phyloP scores from a whole-genome alignment of 139 green algal species.

The Chlorella sp. region DNA sequence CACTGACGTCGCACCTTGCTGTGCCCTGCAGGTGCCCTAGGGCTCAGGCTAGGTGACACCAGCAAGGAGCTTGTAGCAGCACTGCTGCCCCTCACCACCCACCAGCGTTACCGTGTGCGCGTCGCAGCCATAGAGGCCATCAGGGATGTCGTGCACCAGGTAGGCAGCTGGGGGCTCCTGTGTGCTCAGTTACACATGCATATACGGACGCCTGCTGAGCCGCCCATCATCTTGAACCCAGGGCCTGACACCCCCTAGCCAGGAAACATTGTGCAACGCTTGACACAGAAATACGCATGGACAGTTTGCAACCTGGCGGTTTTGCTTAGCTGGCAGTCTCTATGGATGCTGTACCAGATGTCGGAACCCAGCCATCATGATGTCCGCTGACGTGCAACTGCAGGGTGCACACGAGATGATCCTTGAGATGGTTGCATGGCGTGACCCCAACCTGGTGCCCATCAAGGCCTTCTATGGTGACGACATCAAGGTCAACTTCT shows the following conservation, averaged over 20 bases:
- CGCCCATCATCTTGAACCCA: no score
- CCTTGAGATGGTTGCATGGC: constrained; percentile 59
- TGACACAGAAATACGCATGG: no score
- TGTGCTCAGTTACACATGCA: no score
- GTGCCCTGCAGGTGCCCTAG: constrained; percentile 28
- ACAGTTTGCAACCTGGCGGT: not conserved
- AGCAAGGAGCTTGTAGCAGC: constrained; percentile 47
- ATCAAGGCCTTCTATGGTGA: constrained; percentile 65
- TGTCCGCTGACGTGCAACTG: not conserved
- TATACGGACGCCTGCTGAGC: no score
- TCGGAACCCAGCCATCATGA: not conserved
- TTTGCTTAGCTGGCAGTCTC: not conserved
- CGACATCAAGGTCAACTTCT: constrained; percentile 72
- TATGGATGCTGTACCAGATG: not conserved
- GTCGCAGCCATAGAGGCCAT: constrained; percentile 46
- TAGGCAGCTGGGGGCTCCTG: no score
- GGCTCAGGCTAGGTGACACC: constrained; percentile 37
- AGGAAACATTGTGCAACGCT: no score
- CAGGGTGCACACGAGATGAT: constrained; percentile 66
- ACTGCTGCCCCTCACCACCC: constrained; percentile 50
- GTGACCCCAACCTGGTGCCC: constrained; percentile 63
- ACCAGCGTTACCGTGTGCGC: constrained; percentile 48
- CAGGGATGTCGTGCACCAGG: constrained; percentile 42
- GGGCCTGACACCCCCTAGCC: no score
- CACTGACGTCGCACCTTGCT: not conserved